phyloP scores from a whole-genome alignment of 2,329 filamentous ascomycete species.

The Ophiostoma pallidulum region DNA sequence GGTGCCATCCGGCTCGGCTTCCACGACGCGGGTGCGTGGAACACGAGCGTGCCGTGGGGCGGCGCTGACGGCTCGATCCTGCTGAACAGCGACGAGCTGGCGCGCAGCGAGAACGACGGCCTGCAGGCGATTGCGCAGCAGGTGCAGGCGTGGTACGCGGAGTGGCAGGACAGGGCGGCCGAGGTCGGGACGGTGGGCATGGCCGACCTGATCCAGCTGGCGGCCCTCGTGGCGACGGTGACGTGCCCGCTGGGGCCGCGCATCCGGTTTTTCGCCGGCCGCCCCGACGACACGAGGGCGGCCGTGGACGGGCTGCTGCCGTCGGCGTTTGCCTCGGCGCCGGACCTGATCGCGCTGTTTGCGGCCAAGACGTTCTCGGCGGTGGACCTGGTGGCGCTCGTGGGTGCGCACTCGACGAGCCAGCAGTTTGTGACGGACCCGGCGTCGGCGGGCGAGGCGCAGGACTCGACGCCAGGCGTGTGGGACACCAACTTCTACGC shows the following conservation, averaged over 20 bases:
- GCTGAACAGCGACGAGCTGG: conserved; percentile 29
- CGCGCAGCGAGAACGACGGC: conserved; percentile 33
- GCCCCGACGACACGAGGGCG: conserved; percentile 30
- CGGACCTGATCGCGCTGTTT: conserved; percentile 37
- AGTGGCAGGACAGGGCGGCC: conserved; percentile 27
- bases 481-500: conserved; percentile 44
- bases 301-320: conserved; percentile 34
- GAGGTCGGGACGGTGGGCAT: no score
- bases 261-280: conserved; percentile 37
- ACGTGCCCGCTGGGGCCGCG: conserved; percentile 42
- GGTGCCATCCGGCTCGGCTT: conserved; percentile 36
- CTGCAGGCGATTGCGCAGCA: conserved; percentile 31
- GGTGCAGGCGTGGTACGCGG: conserved; percentile 29
- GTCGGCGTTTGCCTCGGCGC: conserved; percentile 28
- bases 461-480: conserved; percentile 38
- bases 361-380: conserved; percentile 39
- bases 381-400: conserved; percentile 41
- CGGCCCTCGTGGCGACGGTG: conserved; percentile 35
- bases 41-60: conserved; percentile 25
- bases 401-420: conserved; percentile 44
- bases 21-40: conserved; percentile 37
- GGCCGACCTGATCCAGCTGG: conserved; percentile 45
- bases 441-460: conserved; percentile 27
- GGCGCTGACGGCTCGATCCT: conserved; percentile 39
- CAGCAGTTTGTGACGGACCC: conserved; percentile 37